Conservation (phyloP, 345 rosid genomes). For the Noccaea caerulescens region DNA sequence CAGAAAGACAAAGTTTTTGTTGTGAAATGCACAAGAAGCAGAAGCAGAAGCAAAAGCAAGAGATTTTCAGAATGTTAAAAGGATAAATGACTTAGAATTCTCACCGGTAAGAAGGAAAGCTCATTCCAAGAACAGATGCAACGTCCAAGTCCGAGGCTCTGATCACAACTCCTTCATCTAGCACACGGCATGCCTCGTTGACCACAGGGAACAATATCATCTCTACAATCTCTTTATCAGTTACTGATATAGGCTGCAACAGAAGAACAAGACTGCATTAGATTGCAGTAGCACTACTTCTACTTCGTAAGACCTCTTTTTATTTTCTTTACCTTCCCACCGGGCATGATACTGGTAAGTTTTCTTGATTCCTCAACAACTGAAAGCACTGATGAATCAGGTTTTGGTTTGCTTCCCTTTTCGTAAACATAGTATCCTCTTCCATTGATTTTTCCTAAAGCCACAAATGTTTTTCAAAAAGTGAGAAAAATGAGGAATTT, state of each 20-base stretch:
- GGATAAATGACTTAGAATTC: constrained; percentile 20
- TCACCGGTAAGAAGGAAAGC: constrained; percentile 95
- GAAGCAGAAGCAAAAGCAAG: neutral
- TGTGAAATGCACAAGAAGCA: neutral
- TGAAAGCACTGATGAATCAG: constrained; percentile 76
- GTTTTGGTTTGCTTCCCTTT: constrained; percentile 83
- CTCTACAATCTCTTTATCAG: constrained; percentile 84
- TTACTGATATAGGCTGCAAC: constrained; percentile 71
- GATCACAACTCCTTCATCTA: constrained; percentile 79
- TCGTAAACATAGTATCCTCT: constrained; percentile 83
- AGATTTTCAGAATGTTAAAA: neutral
- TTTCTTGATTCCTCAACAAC: constrained; percentile 74
- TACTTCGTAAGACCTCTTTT: neutral
- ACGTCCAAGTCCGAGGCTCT: constrained; percentile 64
- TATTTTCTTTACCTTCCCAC: constrained; percentile 68
- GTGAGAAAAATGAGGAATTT: neutral
- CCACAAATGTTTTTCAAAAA: neutral
- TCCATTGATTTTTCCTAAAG: constrained; percentile 83
- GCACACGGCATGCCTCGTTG: constrained; percentile 88
- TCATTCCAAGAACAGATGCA: constrained; percentile 95
- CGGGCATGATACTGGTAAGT: constrained; percentile 77
- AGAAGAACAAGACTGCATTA: neutral
- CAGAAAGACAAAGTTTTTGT: neutral
- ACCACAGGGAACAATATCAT: constrained; percentile 92
- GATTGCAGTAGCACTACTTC: neutral